Conservation (phyloP, 208 protist species). For the Borovskyia barvae region DNA sequence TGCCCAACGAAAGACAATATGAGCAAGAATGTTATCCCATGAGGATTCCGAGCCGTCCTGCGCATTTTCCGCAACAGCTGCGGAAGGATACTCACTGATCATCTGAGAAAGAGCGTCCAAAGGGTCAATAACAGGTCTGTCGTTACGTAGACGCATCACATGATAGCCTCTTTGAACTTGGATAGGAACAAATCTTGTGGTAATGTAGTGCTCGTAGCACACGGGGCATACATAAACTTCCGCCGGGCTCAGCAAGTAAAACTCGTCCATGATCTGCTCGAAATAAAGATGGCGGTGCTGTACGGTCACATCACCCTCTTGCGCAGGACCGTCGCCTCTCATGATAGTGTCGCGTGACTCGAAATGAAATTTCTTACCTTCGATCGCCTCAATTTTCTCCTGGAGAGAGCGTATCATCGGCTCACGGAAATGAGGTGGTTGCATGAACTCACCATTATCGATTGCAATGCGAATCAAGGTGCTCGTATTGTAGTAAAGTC, state of each 20-base stretch:
- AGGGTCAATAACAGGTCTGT: constrained; percentile 59
- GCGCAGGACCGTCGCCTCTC: constrained; percentile 3
- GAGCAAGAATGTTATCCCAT: constrained; percentile 45
- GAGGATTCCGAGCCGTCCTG: not conserved
- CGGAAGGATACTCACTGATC: constrained; percentile 14
- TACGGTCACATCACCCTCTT: constrained; percentile 27
- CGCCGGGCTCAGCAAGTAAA: constrained; percentile 73
- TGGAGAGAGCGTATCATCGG: constrained; percentile 50
- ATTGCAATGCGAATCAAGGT: constrained; percentile 83
- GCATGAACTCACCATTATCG: constrained; percentile 80
- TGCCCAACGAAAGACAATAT: constrained; percentile 70
- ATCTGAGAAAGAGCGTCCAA: constrained; percentile 72
- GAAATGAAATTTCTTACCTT: constrained; percentile 73
- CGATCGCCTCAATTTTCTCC: constrained; percentile 47
- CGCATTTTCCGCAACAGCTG: constrained; percentile 1
- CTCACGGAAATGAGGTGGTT: constrained; percentile 87
- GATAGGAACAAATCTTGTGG: constrained; percentile 50
- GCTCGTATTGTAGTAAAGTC: constrained; percentile 84
- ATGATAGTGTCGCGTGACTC: constrained; percentile 33
- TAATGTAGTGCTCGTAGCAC: constrained; percentile 81
- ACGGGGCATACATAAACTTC: constrained; percentile 82
- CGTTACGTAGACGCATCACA: constrained; percentile 34
- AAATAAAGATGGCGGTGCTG: constrained; percentile 77
- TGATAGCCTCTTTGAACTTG: constrained; percentile 5
- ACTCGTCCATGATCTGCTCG: constrained; percentile 85